These are phyloP conservation scores for Hanseniaspora thailandica DNA, from an alignment of 805 yeast species.

Conservation along the genomic window DNA sequence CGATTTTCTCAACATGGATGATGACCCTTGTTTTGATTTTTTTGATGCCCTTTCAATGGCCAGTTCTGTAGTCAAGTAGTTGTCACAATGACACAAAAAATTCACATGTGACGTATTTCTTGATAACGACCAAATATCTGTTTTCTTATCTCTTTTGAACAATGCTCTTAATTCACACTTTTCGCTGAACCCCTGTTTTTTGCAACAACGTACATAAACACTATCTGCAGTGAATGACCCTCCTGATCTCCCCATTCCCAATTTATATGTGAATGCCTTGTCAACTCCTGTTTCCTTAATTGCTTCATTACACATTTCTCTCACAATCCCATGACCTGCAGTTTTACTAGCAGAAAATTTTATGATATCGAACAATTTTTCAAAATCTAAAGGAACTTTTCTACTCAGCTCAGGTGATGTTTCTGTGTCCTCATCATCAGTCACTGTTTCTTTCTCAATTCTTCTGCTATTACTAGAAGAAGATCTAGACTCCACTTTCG, in stretches of 20 bases:
- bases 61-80: not conserved
- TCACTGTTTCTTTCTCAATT: not conserved
- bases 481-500: not conserved
- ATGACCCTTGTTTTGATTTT: not conserved
- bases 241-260: slow-evolving; percentile 3
- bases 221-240: slow-evolving; percentile 1
- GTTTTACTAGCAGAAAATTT: not conserved
- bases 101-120: not conserved
- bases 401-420: not conserved
- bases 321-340: not conserved
- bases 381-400: not conserved
- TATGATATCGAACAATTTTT: not conserved
- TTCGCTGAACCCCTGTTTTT: not conserved
- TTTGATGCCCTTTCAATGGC: not conserved
- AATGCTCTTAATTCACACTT: not conserved
- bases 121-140: slow-evolving; percentile 1
- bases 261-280: slow-evolving; percentile 3
- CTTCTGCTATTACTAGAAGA: not conserved
- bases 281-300: not conserved
- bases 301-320: not conserved
- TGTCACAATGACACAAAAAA: slow-evolving; percentile 8
- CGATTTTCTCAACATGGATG: not conserved
- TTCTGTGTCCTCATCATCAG: not conserved
- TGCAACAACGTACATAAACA: slow-evolving; percentile 7
- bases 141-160: slow-evolving; percentile 3